These are phyloP conservation scores for Nissolia schottii DNA, from an alignment of 306 rosid species.

Conservation along the genomic window DNA sequence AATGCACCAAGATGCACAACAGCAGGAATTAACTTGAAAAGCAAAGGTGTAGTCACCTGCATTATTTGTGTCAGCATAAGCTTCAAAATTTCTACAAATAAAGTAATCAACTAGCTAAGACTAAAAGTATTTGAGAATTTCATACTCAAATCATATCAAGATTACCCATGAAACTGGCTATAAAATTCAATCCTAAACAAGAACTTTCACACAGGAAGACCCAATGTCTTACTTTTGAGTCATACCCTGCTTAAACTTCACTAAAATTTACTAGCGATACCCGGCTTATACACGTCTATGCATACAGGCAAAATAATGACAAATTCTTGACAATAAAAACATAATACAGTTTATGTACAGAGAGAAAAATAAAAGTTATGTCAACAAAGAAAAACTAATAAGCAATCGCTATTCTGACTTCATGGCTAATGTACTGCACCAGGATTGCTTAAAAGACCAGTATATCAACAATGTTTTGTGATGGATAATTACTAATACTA, in stretches of 20 bases:
- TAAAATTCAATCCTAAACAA: background rate
- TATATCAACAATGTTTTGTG: background rate
- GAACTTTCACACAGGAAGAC: background rate
- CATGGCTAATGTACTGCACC: background rate
- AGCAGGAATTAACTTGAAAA: conserved; percentile 91
- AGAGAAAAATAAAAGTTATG: background rate
- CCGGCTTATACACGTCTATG: background rate
- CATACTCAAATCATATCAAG: conserved; percentile 8
- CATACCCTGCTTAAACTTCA: background rate
- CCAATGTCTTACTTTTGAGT: conserved; percentile 1
- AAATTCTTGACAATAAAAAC: background rate
- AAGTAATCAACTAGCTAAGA: conserved; percentile 8
- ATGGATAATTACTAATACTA: conserved; percentile 11
- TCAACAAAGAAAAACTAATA: conserved; percentile 12
- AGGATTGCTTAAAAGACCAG: conserved; percentile 3
- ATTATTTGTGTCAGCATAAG: conserved; percentile 6
- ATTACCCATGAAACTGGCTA: conserved; percentile 7
- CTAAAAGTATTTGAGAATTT: background rate
- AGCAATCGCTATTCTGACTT: background rate
- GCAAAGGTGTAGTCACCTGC: conserved; percentile 99
- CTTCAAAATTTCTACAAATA: conserved; percentile 21
- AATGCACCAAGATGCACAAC: conserved; percentile 78
- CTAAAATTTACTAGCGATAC: conserved; percentile 8
- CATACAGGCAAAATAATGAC: background rate
- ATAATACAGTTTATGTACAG: background rate